Conservation (phyloP, 202 grass and related monocot species). For the Alloteropsis angusta region DNA sequence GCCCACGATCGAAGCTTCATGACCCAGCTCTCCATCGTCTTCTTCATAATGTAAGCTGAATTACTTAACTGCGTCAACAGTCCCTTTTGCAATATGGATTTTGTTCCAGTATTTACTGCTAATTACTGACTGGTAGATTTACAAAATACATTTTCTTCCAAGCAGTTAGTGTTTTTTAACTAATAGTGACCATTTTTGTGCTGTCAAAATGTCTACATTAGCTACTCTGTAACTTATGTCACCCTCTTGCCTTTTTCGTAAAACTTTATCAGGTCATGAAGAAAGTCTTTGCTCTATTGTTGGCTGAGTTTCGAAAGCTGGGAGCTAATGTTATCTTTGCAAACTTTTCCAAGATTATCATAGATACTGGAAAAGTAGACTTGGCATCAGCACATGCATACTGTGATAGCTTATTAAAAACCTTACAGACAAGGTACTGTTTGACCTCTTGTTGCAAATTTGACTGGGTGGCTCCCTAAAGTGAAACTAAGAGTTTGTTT, state of each 20-base stretch:
- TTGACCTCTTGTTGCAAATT: slow-evolving; percentile 15
- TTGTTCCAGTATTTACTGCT: slow-evolving; percentile 15
- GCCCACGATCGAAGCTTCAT: slow-evolving; percentile 88
- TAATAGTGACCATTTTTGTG: not conserved
- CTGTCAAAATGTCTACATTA: slow-evolving; percentile 3
- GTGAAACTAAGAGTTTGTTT: slow-evolving; percentile 19
- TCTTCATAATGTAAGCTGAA: slow-evolving; percentile 81
- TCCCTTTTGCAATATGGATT: not conserved
- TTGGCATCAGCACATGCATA: slow-evolving; percentile 67
- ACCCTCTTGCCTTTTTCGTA: slow-evolving; percentile 4
- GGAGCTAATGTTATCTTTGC: slow-evolving; percentile 87
- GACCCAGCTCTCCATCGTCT: slow-evolving; percentile 90
- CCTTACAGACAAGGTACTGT: slow-evolving; percentile 82
- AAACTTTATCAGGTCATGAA: slow-evolving; percentile 76
- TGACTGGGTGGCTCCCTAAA: not conserved
- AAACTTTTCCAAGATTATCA: slow-evolving; percentile 93
- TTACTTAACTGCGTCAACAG: not conserved
- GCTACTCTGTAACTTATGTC: slow-evolving; percentile 11
- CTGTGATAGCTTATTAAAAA: slow-evolving; percentile 85
- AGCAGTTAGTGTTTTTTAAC: not conserved
- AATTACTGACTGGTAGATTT: slow-evolving; percentile 4
- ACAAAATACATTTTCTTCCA: not conserved
- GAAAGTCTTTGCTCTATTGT: slow-evolving; percentile 84
- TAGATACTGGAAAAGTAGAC: slow-evolving; percentile 93
- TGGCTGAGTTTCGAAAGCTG: slow-evolving; percentile 76